A percentile compares a stretch with the other conserved stretches of the same genome.
These are phyloP conservation scores for Nicotiana sylvestris DNA, from an alignment of 257 asterid species.

Conservation along the genomic window DNA sequence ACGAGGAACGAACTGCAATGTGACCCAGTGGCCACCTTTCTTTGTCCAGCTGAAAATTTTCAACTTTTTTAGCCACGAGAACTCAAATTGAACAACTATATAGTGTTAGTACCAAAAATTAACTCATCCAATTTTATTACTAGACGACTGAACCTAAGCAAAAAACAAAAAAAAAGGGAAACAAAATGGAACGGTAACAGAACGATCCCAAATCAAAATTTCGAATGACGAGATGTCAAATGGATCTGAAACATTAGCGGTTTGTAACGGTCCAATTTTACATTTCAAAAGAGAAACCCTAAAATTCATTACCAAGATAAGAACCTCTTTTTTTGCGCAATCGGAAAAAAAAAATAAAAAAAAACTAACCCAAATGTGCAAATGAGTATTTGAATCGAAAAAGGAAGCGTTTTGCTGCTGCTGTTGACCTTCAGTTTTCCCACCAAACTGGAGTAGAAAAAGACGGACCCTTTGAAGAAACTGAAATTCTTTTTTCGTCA, in stretches of 20 bases:
- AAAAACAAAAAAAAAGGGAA: not conserved
- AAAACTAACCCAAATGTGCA: slow-evolving; percentile 22
- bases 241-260: slow-evolving; percentile 43
- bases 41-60: not conserved
- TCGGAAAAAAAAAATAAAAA: not conserved
- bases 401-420: not conserved
- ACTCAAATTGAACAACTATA: not conserved
- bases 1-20: not conserved
- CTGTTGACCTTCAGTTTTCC: slow-evolving; percentile 27
- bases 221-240: not conserved
- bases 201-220: slow-evolving; percentile 16
- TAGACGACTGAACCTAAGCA: not conserved
- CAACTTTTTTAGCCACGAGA: not conserved
- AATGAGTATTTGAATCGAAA: slow-evolving; percentile 23
- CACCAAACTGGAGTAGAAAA: slow-evolving; percentile 37
- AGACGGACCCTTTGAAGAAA: slow-evolving; percentile 16
- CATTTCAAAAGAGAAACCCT: slow-evolving; percentile 27
- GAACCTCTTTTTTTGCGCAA: not conserved
- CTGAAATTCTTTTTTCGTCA: slow-evolving; percentile 23
- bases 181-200: not conserved
- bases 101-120: not conserved
- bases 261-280: slow-evolving; percentile 20
- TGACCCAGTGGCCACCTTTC: not conserved
- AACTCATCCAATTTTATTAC: not conserved
- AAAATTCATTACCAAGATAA: slow-evolving; percentile 20